A percentile compares a stretch with the other conserved stretches of the same genome.
These are phyloP conservation scores for Clavispora fructus DNA, from an alignment of 805 yeast genomes.

Conservation along the genomic window DNA sequence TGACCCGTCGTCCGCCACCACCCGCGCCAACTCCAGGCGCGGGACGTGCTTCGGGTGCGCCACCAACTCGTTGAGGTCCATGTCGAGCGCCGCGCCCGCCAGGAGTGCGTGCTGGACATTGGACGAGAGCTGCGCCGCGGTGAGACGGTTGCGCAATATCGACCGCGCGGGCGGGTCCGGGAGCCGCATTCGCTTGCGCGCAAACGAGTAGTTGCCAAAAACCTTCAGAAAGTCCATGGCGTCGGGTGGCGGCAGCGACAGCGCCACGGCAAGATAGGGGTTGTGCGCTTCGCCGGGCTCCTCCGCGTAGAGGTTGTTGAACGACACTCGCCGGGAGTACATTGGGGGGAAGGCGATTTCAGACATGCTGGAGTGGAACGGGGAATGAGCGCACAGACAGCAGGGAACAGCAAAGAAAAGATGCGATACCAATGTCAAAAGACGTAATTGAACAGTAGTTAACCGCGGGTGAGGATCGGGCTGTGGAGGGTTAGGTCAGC, in stretches of 20 bases:
- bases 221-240: constrained; percentile 17
- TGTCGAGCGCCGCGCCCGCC: constrained; percentile 15
- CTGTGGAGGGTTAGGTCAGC: no score
- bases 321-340: constrained; percentile 37
- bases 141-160: constrained; percentile 35
- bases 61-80: constrained; percentile 14
- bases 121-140: constrained; percentile 20
- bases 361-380: neutral
- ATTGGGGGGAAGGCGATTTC: neutral
- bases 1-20: constrained; percentile 1
- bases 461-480: no score
- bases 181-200: constrained; percentile 14
- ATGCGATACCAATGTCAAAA: no score
- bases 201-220: constrained; percentile 12
- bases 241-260: constrained; percentile 2
- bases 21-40: constrained; percentile 12
- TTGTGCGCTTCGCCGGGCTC: constrained; percentile 6
- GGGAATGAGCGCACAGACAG: no score
- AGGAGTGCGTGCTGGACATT: constrained; percentile 11
- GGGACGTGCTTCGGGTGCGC: constrained; percentile 12
- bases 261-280: constrained; percentile 4
- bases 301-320: constrained; percentile 35
- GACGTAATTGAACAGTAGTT: no score
- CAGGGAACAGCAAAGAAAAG: no score
- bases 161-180: constrained; percentile 34